Conservation (phyloP, 1,284 basidiomycete genomes). For the Leucoagaricus sp. region DNA sequence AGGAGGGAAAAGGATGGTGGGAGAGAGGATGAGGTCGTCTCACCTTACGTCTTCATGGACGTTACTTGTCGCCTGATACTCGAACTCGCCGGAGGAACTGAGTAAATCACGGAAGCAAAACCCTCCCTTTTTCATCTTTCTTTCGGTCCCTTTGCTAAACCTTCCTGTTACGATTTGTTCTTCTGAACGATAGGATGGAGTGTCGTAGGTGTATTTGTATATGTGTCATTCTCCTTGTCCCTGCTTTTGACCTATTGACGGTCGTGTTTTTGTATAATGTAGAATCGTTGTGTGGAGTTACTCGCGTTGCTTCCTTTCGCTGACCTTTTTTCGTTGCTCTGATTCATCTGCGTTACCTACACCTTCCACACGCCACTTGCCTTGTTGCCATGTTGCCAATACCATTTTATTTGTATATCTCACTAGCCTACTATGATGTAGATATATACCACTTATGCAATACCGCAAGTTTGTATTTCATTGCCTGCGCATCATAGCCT, state of each 20-base stretch:
- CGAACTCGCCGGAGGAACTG: constrained; percentile 72
- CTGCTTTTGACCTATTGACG: not conserved
- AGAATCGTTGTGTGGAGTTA: not conserved
- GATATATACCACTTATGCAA: not conserved
- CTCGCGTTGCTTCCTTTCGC: not conserved
- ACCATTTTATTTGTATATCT: not conserved
- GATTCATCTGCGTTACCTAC: not conserved
- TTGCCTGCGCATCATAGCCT: too few species aligned
- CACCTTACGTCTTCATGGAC: constrained; percentile 97
- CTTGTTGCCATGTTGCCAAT: not conserved
- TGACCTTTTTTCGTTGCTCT: not conserved
- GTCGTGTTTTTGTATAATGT: not conserved
- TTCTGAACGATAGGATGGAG: not conserved
- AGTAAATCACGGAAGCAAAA: constrained; percentile 11
- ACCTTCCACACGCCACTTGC: too few species aligned
- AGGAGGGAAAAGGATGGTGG: constrained; percentile 44
- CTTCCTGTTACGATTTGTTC: constrained; percentile 12
- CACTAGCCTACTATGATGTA: not conserved
- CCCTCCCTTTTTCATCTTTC: constrained; percentile 1
- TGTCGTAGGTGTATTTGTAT: constrained; percentile 5
- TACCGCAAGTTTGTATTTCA: too few species aligned
- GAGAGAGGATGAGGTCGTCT: constrained; percentile 80
- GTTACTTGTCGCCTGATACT: constrained; percentile 85
- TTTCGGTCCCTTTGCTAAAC: constrained; percentile 16
- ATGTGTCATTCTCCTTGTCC: not conserved